A percentile compares a stretch with the other conserved stretches of the same genome.
Conservation (phyloP, 2,329 filamentous ascomycete genomes). For the Phialocephala subalpina region DNA sequence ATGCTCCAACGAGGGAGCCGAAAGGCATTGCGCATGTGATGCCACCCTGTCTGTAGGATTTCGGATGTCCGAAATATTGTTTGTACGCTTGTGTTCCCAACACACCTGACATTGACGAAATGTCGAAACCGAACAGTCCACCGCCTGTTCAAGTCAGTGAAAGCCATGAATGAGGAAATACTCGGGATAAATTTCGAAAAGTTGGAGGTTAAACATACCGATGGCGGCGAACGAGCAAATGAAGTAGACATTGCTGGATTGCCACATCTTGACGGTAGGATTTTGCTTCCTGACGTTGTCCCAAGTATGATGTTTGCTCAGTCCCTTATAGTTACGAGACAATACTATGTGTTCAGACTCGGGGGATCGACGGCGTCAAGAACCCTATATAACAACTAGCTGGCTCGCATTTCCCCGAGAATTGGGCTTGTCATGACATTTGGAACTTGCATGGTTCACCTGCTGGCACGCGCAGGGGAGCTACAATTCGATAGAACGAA, state of each 20-base stretch:
- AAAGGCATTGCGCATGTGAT: constrained; percentile 80
- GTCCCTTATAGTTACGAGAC: not conserved
- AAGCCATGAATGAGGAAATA: not conserved
- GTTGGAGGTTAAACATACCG: constrained; percentile 48
- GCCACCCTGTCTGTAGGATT: constrained; percentile 67
- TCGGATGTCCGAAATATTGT: constrained; percentile 73
- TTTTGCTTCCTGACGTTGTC: constrained; percentile 4
- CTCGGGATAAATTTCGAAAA: not conserved
- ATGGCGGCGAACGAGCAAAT: constrained; percentile 70
- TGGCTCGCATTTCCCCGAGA: constrained; percentile 5
- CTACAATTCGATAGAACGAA: not conserved
- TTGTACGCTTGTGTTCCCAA: constrained; percentile 74
- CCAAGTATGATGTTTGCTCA: not conserved
- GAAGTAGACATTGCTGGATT: constrained; percentile 61
- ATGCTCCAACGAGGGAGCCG: constrained; percentile 71
- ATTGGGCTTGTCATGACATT: not conserved
- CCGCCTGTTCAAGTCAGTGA: constrained; percentile 56
- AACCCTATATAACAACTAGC: not conserved
- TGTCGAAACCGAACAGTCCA: constrained; percentile 81
- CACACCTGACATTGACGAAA: constrained; percentile 75
- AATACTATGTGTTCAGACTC: not conserved
- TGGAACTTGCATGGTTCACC: constrained; percentile 1
- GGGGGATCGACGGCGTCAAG: not conserved
- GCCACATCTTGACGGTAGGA: constrained; percentile 34
- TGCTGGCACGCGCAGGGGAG: not conserved